Evolutionary conservation across 495 filamentous ascomycete genomes (phyloP), one percentile per base, ranked within the genome.

Genomic region (Trichoderma parareesei): DNA sequence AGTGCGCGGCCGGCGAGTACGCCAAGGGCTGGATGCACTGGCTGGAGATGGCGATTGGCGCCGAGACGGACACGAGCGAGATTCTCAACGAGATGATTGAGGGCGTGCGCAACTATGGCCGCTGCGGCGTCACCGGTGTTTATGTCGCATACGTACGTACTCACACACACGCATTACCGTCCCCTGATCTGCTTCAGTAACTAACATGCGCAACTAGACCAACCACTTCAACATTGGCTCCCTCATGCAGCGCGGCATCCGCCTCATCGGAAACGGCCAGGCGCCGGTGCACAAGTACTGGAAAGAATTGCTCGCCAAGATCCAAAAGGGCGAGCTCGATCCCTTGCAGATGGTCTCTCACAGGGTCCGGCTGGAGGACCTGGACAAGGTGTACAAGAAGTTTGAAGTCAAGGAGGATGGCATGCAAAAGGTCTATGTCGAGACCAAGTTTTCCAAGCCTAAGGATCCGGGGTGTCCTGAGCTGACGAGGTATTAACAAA

Each of bases 71-170:
- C 73, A 91, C 89, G 4, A 88, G 85, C 55, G 92, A 96, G 76
- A 87, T 94, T 59, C 49, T 96, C 65, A 97, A 97, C 70, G 90
- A 97, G 77, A 91, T 92, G 86, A 84, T 97, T 48, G 87, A 86
- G 46, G 81, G 87, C 13, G 89, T 93, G 10, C 79, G 87, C 48
- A 88, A 86, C 61, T 95, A 85, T 72, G 90, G 93, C 13, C 80
- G 87, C 0, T 84, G 85, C 63, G 90, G 91, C 18, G 78, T 96
- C 62, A 96, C 90, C 0, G 91, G 89, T 43, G 85, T 93, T 59
- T 93, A 93, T 73, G 88, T 89, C 53, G 91, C 89, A 61, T 93
- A 85, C 75, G 88, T 92, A 73, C 76, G 88, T 33, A 20, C 16
- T 61, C 38, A 16, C 11, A 27, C 27, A 27, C 27, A 27, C 27